These are phyloP conservation scores for Chaetothyriales sp. DNA, from an alignment of 2,329 filamentous ascomycete genomes.

Conservation along the genomic window DNA sequence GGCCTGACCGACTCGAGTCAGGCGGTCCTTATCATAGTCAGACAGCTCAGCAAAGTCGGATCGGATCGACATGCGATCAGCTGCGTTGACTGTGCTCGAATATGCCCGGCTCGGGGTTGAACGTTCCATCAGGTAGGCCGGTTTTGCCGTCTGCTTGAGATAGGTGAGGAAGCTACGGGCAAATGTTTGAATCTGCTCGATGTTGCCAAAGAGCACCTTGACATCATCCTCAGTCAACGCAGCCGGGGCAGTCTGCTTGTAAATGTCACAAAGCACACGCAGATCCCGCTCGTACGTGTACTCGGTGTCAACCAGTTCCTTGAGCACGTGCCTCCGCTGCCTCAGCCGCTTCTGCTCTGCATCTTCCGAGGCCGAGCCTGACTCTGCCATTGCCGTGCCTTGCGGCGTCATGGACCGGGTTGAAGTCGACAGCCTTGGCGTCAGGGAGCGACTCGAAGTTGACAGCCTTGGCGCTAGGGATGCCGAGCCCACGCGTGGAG, in stretches of 20 bases:
- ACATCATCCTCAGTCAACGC: slow-evolving; percentile 70
- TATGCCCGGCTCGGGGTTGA: slow-evolving; percentile 37
- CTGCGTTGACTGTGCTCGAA: slow-evolving; percentile 29
- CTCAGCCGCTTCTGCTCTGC: slow-evolving; percentile 53
- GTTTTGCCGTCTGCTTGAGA: slow-evolving; percentile 64
- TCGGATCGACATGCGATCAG: slow-evolving; percentile 17
- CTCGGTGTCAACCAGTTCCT: slow-evolving; percentile 87
- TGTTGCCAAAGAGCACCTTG: slow-evolving; percentile 83
- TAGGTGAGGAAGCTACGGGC: slow-evolving; percentile 64
- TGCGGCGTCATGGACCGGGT: slow-evolving; percentile 1
- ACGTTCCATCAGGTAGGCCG: slow-evolving; percentile 57
- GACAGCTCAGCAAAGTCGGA: slow-evolving; percentile 21
- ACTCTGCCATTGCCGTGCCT: slow-evolving; percentile 7
- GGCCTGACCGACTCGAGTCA: slow-evolving; percentile 43
- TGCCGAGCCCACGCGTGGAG: slow-evolving; percentile 5
- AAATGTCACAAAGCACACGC: slow-evolving; percentile 95
- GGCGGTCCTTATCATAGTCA: slow-evolving; percentile 42
- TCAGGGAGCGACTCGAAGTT: slow-evolving; percentile 2
- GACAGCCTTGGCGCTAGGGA: not conserved
- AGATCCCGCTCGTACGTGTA: slow-evolving; percentile 83
- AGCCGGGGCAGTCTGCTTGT: slow-evolving; percentile 78
- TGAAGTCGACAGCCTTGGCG: slow-evolving; percentile 6
- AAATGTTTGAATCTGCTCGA: slow-evolving; percentile 76
- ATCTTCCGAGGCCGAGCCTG: not conserved
- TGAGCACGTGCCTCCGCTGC: slow-evolving; percentile 70